phyloP scores from a whole-genome alignment of 192 early-diverging fungal genomes.

The Coemansia sp. region DNA sequence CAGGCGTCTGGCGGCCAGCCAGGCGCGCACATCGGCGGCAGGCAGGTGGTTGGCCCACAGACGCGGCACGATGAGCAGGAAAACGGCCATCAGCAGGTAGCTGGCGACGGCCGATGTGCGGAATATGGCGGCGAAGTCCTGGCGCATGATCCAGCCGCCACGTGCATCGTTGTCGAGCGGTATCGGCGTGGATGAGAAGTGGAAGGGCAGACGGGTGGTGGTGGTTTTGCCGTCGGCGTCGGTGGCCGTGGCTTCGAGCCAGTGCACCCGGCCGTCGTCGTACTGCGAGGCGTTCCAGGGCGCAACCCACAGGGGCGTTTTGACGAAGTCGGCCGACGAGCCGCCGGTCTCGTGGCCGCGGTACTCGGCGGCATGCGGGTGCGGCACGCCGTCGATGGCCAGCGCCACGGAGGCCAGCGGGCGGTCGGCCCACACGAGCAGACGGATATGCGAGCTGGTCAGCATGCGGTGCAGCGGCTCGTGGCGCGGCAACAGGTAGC shows the following conservation, averaged over 20 bases:
- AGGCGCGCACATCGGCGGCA: slow-evolving; percentile 8
- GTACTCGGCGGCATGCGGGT: slow-evolving; percentile 49
- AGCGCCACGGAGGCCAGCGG: slow-evolving; percentile 41
- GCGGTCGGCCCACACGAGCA: slow-evolving; percentile 67
- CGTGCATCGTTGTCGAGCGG: slow-evolving; percentile 60
- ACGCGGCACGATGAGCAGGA: slow-evolving; percentile 37
- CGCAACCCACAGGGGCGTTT: slow-evolving; percentile 65
- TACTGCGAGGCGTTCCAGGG: slow-evolving; percentile 70
- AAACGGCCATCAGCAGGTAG: slow-evolving; percentile 45
- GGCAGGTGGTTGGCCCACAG: slow-evolving; percentile 9
- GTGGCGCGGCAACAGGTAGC: slow-evolving; percentile 64
- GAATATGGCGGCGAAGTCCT: slow-evolving; percentile 58
- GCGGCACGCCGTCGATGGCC: slow-evolving; percentile 54
- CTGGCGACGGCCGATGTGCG: slow-evolving; percentile 20
- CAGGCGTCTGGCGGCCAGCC: slow-evolving; percentile 15
- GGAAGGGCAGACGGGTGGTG: slow-evolving; percentile 56
- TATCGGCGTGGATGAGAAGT: slow-evolving; percentile 60
- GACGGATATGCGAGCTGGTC: slow-evolving; percentile 67
- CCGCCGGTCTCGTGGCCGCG: slow-evolving; percentile 45
- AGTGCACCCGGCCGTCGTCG: slow-evolving; percentile 65
- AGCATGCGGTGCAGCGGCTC: slow-evolving; percentile 69
- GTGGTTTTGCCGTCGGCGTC: slow-evolving; percentile 58
- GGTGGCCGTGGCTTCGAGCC: slow-evolving; percentile 58
- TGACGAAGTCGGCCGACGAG: slow-evolving; percentile 39
- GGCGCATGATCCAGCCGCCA: slow-evolving; percentile 71